Percentiles rank a stretch among this genome's conserved stretches.
These are phyloP conservation scores for bread wheat (Triticum aestivum) DNA, from an alignment of 176 grass and related monocot species.

Conservation along the genomic window IWGSC_CS_RefSeq_v2.1 NC_057809.1:493349929-493350428, in stretches of 20 bases:
- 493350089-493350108: neutral
- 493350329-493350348: neutral
- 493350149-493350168: neutral
- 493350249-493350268: neutral
- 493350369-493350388: too few species aligned
- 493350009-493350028: neutral
- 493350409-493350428: too few species aligned
- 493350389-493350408: too few species aligned
- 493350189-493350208: neutral
- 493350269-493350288: neutral
- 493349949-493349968: neutral
- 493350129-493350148: neutral
- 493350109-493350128: neutral
- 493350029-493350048: constrained; percentile 5
- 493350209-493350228: neutral
- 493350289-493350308: neutral
- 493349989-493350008: neutral
- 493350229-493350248: neutral
- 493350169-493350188: neutral
- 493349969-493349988: neutral
- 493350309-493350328: neutral
- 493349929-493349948: neutral
- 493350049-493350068: neutral
- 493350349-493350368: neutral
- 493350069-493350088: neutral